A percentile compares a stretch with the other conserved stretches of the same genome.
Evolutionary conservation across 2,329 filamentous ascomycete genomes (phyloP).

Genomic region (Tolypocladium paradoxum): DNA sequence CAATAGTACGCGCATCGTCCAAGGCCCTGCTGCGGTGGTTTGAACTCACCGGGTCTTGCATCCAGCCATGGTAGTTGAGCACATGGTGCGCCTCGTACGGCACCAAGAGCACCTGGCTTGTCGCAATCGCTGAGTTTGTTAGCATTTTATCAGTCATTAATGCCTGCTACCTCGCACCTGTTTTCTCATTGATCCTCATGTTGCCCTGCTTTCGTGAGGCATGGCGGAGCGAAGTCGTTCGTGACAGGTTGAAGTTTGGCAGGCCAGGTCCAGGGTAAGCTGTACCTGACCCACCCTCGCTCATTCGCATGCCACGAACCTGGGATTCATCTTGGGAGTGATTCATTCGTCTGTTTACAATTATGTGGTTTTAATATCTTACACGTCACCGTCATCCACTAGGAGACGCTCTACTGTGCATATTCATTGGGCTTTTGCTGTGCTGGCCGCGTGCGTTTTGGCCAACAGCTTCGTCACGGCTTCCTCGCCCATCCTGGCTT

Average conservation of each 20-base stretch:
- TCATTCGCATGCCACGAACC: not conserved
- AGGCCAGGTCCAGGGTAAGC: not conserved
- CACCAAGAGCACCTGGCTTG: conserved; percentile 59
- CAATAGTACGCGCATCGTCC: not conserved
- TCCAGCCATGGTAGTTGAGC: conserved; percentile 76
- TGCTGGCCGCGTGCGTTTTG: conserved; percentile 5
- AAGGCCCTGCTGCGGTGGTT: not conserved
- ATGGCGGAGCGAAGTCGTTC: not conserved
- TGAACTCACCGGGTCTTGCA: conserved; percentile 59
- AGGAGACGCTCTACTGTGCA: not conserved
- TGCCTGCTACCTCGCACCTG: conserved; percentile 19
- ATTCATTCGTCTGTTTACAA: not conserved
- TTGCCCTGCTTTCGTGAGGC: not conserved
- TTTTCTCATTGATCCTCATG: conserved; percentile 36
- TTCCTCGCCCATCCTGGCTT: conserved; percentile 16
- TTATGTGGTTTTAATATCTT: not conserved
- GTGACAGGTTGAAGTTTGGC: conserved; percentile 2
- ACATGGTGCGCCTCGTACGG: conserved; percentile 81
- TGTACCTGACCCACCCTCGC: too few species aligned
- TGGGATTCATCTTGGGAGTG: not conserved
- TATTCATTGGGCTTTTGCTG: not conserved
- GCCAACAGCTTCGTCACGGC: conserved; percentile 11
- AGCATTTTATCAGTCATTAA: not conserved
- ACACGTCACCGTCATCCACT: not conserved
- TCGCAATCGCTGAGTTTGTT: conserved; percentile 48